Conservation (phyloP, 2,329 filamentous ascomycete genomes). For the Byssochlamys sp. region DNA sequence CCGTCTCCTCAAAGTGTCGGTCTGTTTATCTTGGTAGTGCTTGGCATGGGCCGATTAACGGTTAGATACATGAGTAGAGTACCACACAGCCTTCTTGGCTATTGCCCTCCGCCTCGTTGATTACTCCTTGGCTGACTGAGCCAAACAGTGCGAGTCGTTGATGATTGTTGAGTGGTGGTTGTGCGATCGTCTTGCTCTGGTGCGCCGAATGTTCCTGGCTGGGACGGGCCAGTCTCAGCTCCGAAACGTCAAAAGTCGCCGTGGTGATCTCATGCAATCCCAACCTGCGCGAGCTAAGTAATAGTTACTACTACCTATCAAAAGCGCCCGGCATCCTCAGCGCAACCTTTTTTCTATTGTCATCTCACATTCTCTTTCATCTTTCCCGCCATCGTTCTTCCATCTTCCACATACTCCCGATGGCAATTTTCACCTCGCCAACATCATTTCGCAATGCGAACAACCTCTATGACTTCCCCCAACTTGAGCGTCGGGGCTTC, state of each 20-base stretch:
- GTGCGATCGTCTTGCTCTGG: background rate
- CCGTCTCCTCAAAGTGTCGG: background rate
- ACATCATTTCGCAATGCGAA: slow-evolving; percentile 40
- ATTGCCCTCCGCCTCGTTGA: slow-evolving; percentile 15
- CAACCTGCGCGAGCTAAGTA: background rate
- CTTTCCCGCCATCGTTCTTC: background rate
- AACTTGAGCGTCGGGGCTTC: slow-evolving; percentile 8
- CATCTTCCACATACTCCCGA: slow-evolving; percentile 9
- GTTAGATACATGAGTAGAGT: background rate
- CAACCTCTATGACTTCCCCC: slow-evolving; percentile 10
- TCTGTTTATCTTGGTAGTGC: background rate
- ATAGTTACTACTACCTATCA: background rate
- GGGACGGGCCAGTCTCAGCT: background rate
- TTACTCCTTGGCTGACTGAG: background rate
- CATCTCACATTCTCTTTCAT: background rate
- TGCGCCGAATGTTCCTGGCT: background rate
- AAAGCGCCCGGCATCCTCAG: background rate
- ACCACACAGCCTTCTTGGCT: background rate
- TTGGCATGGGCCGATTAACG: background rate
- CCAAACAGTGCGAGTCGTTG: background rate
- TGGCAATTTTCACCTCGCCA: slow-evolving; percentile 40
- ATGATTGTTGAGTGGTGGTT: background rate
- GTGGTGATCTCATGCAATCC: background rate
- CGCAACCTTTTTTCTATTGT: background rate
- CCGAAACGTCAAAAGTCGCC: slow-evolving; percentile 1